Base-by-base conservation (phyloP, 2,329 filamentous ascomycete species). In the Chaetomium sp. region DNA sequence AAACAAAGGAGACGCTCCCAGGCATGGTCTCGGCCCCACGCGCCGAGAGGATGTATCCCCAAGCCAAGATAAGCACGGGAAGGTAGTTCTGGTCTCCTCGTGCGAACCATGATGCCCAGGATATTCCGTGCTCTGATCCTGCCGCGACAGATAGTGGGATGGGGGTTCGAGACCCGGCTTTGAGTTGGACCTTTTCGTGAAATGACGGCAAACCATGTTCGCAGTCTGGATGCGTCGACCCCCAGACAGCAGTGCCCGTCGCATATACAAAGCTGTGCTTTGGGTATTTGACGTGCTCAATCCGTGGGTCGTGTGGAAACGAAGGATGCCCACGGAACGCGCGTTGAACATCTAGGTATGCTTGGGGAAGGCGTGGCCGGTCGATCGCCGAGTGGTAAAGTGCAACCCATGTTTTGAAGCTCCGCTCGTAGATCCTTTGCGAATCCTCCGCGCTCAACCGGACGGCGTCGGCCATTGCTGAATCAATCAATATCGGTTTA, bases 31-130 rank as follows among this genome's bases (percentile, higher is more conserved):
- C 54, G 8, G 37, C 42, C 57, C 59, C 59, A 2, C 54, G 49
- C 27, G 59, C 55, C 2, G 57, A 61, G 6, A 59, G 57, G 12
- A 61, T 37, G 33, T 59, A 61, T 33, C 57, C 41, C 57, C 59
- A 61, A 33, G 59, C 57, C 46, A 61, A 35, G n/a, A 45, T 48
- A 4, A 61, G 56, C 3, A 61, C 35, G 19, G 49, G 34, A 35
- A 61, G 45, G 27, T 58, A 56, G 46, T 61, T 56, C 51, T 47
- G 33, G 33, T 54, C 49, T 5, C 38, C 44, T 49, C 43, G 40
- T n/a, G 10, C 11, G 3, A 56, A 58, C 56, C 53, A 58, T 4
- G 40, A 49, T n/a, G n/a, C 33, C 46, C 12, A 51, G 12, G 5
- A 14, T 1, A 32, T 6, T 7, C 11, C 45, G 6, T 2, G 8